Conservation (phyloP, 208 protist species). For the Phytomonas sp. region DNA sequence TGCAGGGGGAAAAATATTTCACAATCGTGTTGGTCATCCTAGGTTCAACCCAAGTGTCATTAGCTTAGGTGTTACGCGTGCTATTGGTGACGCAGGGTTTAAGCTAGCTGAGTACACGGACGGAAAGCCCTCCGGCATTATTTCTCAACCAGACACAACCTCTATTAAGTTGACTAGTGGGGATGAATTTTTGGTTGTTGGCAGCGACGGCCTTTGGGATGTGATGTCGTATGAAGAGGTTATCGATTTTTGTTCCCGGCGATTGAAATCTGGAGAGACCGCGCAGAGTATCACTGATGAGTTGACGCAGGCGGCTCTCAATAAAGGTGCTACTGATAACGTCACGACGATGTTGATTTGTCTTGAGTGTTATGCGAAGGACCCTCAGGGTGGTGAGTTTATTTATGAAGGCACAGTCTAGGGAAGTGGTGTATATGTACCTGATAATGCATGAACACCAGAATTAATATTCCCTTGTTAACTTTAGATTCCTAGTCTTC, state of each 20-base stretch:
- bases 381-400: slow-evolving; percentile 12
- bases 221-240: slow-evolving; percentile 89
- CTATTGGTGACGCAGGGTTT: slow-evolving; percentile 93
- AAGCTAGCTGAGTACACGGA: slow-evolving; percentile 80
- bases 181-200: slow-evolving; percentile 90
- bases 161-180: slow-evolving; percentile 57
- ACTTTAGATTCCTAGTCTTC: background rate
- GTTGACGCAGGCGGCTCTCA: slow-evolving; percentile 64
- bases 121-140: slow-evolving; percentile 71
- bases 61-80: slow-evolving; percentile 88
- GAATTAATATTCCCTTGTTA: background rate
- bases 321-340: slow-evolving; percentile 84
- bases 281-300: slow-evolving; percentile 53
- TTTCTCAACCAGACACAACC: slow-evolving; percentile 57
- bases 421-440: background rate
- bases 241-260: slow-evolving; percentile 65
- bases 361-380: slow-evolving; percentile 23
- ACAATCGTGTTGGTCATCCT: slow-evolving; percentile 90
- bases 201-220: slow-evolving; percentile 92
- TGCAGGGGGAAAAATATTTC: slow-evolving; percentile 83
- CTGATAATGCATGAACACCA: background rate
- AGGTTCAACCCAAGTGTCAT: slow-evolving; percentile 83
- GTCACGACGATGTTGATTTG: slow-evolving; percentile 73
- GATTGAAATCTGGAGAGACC: slow-evolving; percentile 32
- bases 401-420: slow-evolving; percentile 18